Base-by-base conservation (phyloP, 805 yeast species). In the Jamesozyma rosinii region DNA sequence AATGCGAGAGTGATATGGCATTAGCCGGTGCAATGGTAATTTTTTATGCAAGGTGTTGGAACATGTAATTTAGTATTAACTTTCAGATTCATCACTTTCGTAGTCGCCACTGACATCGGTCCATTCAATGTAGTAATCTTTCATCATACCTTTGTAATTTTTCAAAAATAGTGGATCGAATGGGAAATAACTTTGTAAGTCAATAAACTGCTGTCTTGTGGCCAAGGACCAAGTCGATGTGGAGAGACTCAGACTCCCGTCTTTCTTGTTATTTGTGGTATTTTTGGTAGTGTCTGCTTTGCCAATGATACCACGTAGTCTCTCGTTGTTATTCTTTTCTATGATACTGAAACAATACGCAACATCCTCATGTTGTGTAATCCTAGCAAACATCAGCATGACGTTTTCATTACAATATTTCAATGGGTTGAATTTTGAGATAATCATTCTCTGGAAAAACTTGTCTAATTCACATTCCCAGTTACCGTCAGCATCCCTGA, bases 121-220 rank as follows among this genome's bases (percentile, higher is more conserved):
- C 97, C 97, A 90, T 54, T 88, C 92, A 22, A 89, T 77, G 56
- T 79, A 83, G 46, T 72, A 71, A 5, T 65, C 69, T 27, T 71
- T 67, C 44, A 92, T 65, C 29, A 77, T 59, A 33, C 65, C 61
- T 53, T 79, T 77, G 38, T 85, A 75, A 10, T 64, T 64, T 37
- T 80, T 82, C 49, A 90, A 71, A 40, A 83, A 76, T 48, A 92
- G 64, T 1, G 98, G 98, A 67, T 90, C 97, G 60, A 85, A 90
- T 11, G 98, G 98, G 64, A 90, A 90, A 60, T 87, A 90, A n/a
- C 92, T 88, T 60, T 89, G 96, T 41, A 90, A 69, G 55, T 87
- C 95, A 51, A 84, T 73, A 56, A 85, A 87, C 57, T 88, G 95
- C 57, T 84, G 89, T 55, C 80, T 80, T 43, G 77, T 76, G 26